Evolutionary conservation across 2,329 filamentous ascomycete genomes (phyloP), one percentile per base, ranked within the genome.

Genomic region (Diaporthe batatas): DNA sequence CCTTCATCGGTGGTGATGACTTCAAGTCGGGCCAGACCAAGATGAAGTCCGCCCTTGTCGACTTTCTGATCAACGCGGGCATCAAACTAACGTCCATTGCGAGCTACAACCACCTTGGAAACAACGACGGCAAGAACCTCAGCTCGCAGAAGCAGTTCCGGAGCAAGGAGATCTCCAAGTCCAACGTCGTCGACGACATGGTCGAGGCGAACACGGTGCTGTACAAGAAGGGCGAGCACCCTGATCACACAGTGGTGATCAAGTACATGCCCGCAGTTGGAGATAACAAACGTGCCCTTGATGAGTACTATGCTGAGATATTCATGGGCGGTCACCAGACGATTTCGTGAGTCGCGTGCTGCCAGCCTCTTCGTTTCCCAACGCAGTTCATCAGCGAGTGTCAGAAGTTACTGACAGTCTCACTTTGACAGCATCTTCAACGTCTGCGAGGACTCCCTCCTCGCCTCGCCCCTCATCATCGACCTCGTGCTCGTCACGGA

Each of bases 1-100:
- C 95, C 75, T 99, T 97, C 87, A 95, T 99, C 79, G 96, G 96
- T 73, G 96, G 96, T 76, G 96, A 99, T 80, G 96, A 99, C 86
- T 99, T 99, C 92, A 99, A 99, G 88, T 98, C 96, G 75, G 96
- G 96, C 75, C 96, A 99, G 89, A 99, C 96, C 82, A 99, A 99
- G 91, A 99, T 99, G 96, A 99, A 99, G 88, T 98, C 96, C 74
- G 96, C 96, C 25, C 91, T 99, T 39, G 96, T 98, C 58, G 96
- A 99, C 85, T 99, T 99, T 87, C 86, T 99, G 82, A 98, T 99
- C 91, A 98, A 92, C 82, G 96, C 96, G 62, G 96, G 96, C 82
- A 98, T 99, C 90, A 98, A 98, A 88, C 91, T 99, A 81, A 98
- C 96, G 74, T 98, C 95, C 53, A 98, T 99, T 85, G 94, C 96